Conservation (phyloP, 768 basidiomycete species). For the Pulveroboletus ravenelii region DNA sequence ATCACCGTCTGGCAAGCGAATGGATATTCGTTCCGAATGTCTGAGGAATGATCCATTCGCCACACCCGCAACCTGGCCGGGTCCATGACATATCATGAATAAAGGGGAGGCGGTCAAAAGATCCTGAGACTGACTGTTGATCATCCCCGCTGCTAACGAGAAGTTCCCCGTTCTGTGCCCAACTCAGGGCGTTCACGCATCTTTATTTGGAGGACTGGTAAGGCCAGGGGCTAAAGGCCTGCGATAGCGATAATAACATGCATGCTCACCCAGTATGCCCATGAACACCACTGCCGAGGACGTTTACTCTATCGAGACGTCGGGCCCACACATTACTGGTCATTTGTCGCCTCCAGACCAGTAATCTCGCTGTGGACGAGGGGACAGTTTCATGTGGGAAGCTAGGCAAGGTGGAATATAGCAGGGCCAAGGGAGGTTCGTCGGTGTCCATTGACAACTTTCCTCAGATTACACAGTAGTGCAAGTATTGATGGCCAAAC, state of each 20-base stretch:
- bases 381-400: constrained; percentile 4
- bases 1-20: constrained; percentile 67
- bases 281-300: constrained; percentile 54
- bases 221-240: background rate
- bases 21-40: constrained; percentile 48
- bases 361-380: constrained; percentile 22
- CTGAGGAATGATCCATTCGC: constrained; percentile 48
- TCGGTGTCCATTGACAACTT: constrained; percentile 13
- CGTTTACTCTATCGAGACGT: constrained; percentile 61
- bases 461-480: background rate
- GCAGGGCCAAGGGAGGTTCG: background rate
- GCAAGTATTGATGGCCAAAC: background rate
- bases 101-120: background rate
- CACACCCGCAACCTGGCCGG: constrained; percentile 66
- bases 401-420: constrained; percentile 2
- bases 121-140: constrained; percentile 45
- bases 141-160: constrained; percentile 74
- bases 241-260: constrained; percentile 8
- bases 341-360: constrained; percentile 20
- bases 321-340: constrained; percentile 25
- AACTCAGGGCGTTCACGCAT: constrained; percentile 75
- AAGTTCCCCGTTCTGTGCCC: constrained; percentile 62
- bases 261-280: constrained; percentile 68
- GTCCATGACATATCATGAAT: background rate
- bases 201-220: constrained; percentile 30